Base-by-base conservation (phyloP, 306 rosid species). In the Ziziphus jujuba region DNA sequence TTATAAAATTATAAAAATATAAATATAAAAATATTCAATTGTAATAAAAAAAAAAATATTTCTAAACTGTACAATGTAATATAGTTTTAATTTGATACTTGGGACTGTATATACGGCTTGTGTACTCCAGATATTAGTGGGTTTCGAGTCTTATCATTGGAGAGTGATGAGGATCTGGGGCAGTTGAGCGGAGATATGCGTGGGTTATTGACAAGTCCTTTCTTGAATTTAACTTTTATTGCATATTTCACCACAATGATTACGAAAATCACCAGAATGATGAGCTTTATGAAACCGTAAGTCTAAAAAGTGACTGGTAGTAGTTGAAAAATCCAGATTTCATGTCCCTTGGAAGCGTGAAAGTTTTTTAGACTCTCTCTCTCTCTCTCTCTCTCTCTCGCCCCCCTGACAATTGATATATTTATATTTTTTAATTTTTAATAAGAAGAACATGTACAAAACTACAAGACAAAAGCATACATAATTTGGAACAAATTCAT, bases 181-280 rank as follows among this genome's bases (percentile, higher is more conserved):
- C 45, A 38, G 83, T 77, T 35, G n/a, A n/a, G n/a, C n/a, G n/a
- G 22, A 9, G 81, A 78, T 59, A 72, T 40, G 49, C 15, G 9
- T 9, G 19, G 19, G 56, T 69, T 63, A 56, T 57, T 72, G 90
- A 87, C 11, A 9, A 63, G 80, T 67, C 77, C 59, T 40, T 40
- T 40, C 12, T 12, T 40, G 45, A 2, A 1, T 12, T 0, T 40
- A 40, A 8, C 10, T 12, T 40, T 40, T 40, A 45, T 50, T 13
- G 68, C 75, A 75, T 73, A 49, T 82, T 65, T 68, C 71, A 58
- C 34, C 43, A 62, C 40, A 21, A 71, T 61, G 55, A 61, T 65
- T 65, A 25, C 58, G 51, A n/a, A 38, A 38, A 40, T 21, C 44
- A 61, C 35, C 19, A 43, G 9, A 59, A 22, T 61, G 12, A 61